Base-by-base conservation (phyloP, 768 basidiomycete genomes). In the Russula foetens region DNA sequence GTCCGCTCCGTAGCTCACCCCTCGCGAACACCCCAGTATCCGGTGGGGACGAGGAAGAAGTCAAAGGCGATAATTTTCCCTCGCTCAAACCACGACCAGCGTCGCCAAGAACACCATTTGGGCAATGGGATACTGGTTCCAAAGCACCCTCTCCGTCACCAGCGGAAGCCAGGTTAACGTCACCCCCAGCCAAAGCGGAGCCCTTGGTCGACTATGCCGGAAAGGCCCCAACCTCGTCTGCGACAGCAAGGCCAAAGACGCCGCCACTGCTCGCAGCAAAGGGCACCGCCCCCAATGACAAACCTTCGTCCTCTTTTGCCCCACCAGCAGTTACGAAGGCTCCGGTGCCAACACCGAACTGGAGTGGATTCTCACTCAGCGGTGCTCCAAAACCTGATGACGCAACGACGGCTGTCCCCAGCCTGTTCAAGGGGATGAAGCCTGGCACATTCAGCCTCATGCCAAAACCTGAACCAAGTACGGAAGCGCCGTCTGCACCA, bases 1-100 rank as follows among this genome's bases (percentile, higher is more conserved):
- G 84, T 7, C 88, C 88, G 0, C 71, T 77, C 3, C 82, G 86
- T n/a, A 91, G 90, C 65, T 90, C 90, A 3, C 90, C 90, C 1
- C 74, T 91, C 51, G 84, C 89, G 4, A 82, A 71, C 58, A 75
- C 77, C 6, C 54, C 74, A 74, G 57, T 81, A 76, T 63, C 64
- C 26, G 60, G 74, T 66, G 79, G 79, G 17, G 81, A 81, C 9
- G 75, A 74, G 14, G 77, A 78, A 35, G 76, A 75, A 12, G 71
- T 55, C 19, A 58, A 66, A 71, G 19, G 71, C 72, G 38, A 55
- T 23, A 67, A 67, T 59, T 55, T 69, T 2, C 0, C 49, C 9
- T 61, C 67, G 47, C 67, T 66, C 15, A 75, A 72, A 50, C 71
- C 72, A n/a, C 75, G 70, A 8, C 73, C 75, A 4, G 75, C 76